phyloP scores from a whole-genome alignment of 2,329 filamentous ascomycete genomes.

The Paecilomyces sp. region DNA sequence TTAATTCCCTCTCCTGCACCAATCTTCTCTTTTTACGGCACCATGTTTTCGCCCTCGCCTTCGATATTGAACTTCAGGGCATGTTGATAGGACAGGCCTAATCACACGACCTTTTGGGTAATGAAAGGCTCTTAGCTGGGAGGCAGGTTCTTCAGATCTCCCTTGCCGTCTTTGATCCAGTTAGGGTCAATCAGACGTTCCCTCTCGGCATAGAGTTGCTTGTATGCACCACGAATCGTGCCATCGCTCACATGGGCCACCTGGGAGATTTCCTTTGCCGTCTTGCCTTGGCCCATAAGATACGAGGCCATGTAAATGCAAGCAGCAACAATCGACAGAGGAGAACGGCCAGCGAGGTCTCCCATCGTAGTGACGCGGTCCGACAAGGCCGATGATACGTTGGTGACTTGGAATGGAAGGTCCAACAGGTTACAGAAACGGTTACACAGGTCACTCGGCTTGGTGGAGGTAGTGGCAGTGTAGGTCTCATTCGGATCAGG shows the following conservation, averaged over 20 bases:
- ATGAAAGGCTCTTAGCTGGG: constrained; percentile 24
- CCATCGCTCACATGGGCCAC: constrained; percentile 91
- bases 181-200: constrained; percentile 67
- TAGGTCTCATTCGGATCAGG: constrained; percentile 52
- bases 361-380: constrained; percentile 69
- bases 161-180: constrained; percentile 66
- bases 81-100: background rate
- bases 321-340: constrained; percentile 85
- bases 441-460: constrained; percentile 74
- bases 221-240: constrained; percentile 94
- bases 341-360: constrained; percentile 83
- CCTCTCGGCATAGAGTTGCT: constrained; percentile 69
- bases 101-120: background rate
- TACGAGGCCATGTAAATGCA: constrained; percentile 96
- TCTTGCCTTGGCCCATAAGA: constrained; percentile 69
- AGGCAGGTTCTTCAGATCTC: constrained; percentile 65
- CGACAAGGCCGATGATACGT: constrained; percentile 72
- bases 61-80: background rate
- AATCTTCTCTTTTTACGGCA: background rate
- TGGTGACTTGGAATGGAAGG: constrained; percentile 67
- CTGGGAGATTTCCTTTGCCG: constrained; percentile 76
- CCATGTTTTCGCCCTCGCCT: background rate
- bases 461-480: constrained; percentile 67
- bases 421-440: constrained; percentile 83
- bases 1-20: background rate